Base-by-base conservation (phyloP, 163 green algal species). In the Chlorella variabilis region DNA sequence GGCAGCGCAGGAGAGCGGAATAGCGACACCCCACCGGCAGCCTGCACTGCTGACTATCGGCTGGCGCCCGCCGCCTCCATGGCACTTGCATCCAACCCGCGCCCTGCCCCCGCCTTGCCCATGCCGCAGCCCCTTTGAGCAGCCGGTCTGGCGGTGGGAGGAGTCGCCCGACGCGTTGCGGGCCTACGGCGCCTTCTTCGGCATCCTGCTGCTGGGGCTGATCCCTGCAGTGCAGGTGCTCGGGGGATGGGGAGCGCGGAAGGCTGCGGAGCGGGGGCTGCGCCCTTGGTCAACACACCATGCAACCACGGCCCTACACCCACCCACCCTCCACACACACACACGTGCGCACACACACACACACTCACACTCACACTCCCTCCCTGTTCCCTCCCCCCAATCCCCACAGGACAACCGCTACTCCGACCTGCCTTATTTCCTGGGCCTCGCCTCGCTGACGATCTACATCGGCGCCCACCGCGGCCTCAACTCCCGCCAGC, bases 391-490 rank as follows among this genome's bases (percentile, higher is more conserved):
- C 9, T 29, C 58, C 58, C n/a, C 15, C 58, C 15, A 54, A n/a
- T n/a, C n/a, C n/a, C n/a, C 45, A 15, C 73, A 80, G 73, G 41
- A 39, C 23, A 61, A 85, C 13, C 38, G 87, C 27, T 92, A 91
- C 48, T 76, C 90, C 38, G 87, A 88, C 39, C 84, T 97, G 27
- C 83, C 78, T 15, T 94, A 92, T 83, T 93, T 94, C 71, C 49
- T 90, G 11, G 56, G 65, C 0, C 80, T 92, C 34, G 93, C 90
- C 0, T 71, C 89, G 1, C 65, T 86, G 27, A 96, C 94, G 0
- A 93, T 96, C 25, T 97, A 97, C 87, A 95, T 97, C 25, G 94
- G 92, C 2, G 85, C 91, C 0, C 94, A 97, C 79, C 17, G 89
- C 5, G 89, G 85, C 3, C 89, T 97, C 3, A 94, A 91, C 34